Evolutionary conservation across 2,329 filamentous ascomycete genomes (phyloP), one percentile per base, ranked within the genome.

Genomic region (Epichloe baconii): DNA sequence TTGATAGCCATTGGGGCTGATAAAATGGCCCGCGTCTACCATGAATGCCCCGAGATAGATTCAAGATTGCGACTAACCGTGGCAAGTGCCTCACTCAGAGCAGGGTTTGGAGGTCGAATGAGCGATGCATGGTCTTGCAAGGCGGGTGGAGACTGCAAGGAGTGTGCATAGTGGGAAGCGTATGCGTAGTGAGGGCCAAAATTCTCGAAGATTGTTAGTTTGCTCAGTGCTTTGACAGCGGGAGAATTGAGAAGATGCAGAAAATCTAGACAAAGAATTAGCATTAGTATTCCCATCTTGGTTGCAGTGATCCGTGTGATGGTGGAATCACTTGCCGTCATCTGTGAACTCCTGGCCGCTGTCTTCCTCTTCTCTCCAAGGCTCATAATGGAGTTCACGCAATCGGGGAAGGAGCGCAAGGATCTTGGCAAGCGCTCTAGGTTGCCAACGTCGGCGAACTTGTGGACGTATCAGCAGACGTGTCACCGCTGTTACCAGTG

Each of bases 321-420:
- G 0, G 6, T 49, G 64, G 47, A 8, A 58, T 51, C 8, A 0
- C 38, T 50, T 3, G 12, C 58, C 56, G 65, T 55, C 68, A 63
- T 54, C 62, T 65, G 66, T 67, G 70, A 3, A 26, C 26, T 8
- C 26, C 0, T 8, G 2, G 26, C 1, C 23, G 0, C 23, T 5
- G 23, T 26, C 6, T 26, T 26, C 1, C 6, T 2, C 23, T 26
- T 1, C 23, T 26, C 23, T 26, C 1, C 1, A 26, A 48, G 65
- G 67, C 55, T 69, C 66, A 55, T 67, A 69, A 49, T 61, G 61
- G 55, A 71, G 55, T 54, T 71, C 64, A 55, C 63, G 59, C 48
- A 71, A 52, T 50, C 59, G 62, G 14, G 67, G 63, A 52, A 69
- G 60, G 44, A 61, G 62, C 11, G 62, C 54, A 52, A 69, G 56